phyloP scores from a whole-genome alignment of 768 basidiomycete species.

The Stropharia rugosoannulata region DNA sequence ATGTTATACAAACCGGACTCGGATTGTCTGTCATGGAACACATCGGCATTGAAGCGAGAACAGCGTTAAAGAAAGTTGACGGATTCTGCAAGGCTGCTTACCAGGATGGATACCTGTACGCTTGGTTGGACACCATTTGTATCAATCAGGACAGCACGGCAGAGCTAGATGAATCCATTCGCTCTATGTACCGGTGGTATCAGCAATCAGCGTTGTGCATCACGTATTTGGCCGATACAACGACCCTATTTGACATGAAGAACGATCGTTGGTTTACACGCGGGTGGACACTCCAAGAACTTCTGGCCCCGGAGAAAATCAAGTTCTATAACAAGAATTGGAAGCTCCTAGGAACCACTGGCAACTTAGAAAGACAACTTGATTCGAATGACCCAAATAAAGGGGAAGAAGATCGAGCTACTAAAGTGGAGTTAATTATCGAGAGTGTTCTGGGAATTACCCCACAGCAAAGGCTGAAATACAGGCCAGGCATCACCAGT shows the following conservation, averaged over 20 bases:
- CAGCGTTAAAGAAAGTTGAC: neutral
- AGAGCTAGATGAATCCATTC: neutral
- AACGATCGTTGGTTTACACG: neutral
- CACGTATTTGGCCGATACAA: neutral
- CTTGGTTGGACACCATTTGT: neutral
- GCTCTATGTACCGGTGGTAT: constrained; percentile 1
- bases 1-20: neutral
- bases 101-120: neutral
- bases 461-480: neutral
- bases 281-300: neutral
- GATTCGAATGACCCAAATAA: neutral
- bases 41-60: neutral
- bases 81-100: neutral
- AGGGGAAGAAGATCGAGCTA: neutral
- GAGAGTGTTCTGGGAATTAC: neutral
- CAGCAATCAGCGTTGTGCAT: neutral
- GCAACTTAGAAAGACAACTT: neutral
- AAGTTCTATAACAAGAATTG: neutral
- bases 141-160: neutral
- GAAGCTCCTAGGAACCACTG: neutral
- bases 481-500: neutral
- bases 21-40: neutral
- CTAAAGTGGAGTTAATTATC: neutral
- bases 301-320: neutral
- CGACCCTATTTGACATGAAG: neutral